Evolutionary conservation across 116 monocot genomes (phyloP).

Genomic region (Iris pallida): DNA sequence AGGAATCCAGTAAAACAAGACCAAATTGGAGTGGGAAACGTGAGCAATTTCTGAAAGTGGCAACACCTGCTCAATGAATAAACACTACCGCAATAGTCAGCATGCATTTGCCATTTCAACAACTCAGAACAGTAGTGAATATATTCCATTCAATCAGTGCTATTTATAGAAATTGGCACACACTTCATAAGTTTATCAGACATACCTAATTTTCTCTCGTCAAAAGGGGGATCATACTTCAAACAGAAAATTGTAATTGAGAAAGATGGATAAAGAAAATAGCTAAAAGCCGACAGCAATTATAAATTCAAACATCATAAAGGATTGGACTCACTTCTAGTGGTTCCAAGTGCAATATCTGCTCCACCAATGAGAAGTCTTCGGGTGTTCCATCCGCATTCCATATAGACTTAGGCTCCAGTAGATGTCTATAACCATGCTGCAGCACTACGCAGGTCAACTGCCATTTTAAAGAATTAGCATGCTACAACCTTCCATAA

Average conservation of each 20-base stretch:
- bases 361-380: conserved; percentile 58
- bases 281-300: neutral
- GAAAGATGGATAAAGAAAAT: neutral
- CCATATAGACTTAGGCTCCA: conserved; percentile 95
- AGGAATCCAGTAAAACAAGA: no score
- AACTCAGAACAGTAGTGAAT: no score
- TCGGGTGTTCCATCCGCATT: conserved; percentile 75
- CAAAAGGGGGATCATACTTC: no score
- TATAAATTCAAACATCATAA: neutral
- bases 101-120: no score
- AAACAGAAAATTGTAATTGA: neutral
- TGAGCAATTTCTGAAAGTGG: no score
- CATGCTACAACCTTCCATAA: neutral
- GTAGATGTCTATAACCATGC: conserved; percentile 47
- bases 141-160: no score
- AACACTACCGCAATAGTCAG: no score
- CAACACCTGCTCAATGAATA: no score
- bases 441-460: conserved; percentile 78
- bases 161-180: no score
- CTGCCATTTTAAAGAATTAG: conserved; percentile 36
- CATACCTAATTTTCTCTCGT: no score
- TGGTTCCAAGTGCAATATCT: conserved; percentile 73
- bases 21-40: no score
- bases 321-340: conserved; percentile 54
- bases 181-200: no score